Evolutionary conservation across 208 protist species (phyloP), one percentile per base, ranked within the genome.

Genomic region (Acanthamoeba culbertsoni): DNA sequence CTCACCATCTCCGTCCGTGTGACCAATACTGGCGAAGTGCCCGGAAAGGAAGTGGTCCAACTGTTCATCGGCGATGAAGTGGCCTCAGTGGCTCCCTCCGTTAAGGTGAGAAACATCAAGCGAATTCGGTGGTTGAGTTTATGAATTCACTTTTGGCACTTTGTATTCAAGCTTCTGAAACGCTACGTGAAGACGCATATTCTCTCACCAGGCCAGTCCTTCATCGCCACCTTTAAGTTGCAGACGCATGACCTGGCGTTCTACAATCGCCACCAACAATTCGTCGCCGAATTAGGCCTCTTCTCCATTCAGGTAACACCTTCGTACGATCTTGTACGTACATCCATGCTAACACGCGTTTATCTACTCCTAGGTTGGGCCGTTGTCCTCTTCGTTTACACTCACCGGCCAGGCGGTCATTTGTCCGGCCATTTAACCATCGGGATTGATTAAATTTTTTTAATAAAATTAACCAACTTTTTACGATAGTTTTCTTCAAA

Each of bases 61-160:
- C 35, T 84, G 23, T 95, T 63, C 68, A 43, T 95, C 0, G 63
- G 37, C 59, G 94, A 95, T 45, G 35, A 94, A 5, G 91, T 73
- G 33, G 94, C 94, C 42, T 40, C 68, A n/a, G 77, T 94, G 6
- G 90, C 91, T 4, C 94, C 94, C n/a, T 93, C 93, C 48, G 94
- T 95, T 46, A 95, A 95, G 79, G 92, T 95, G 6, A 28, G 6
- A 4, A 42, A 28, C 18, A 65, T 8, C 5, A 5, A 59, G 18
- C 53, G 6, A 59, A 23, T 33, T 5, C 3, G 18, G 7, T 65
- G 6, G 55, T 1, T 23, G 7, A 23, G 7, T 31, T 65, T 62
- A n/a, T 23, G 14, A 2, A 65, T 8, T 28, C 7, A 65, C 18
- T 12, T 35, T 18, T 55, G 48, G 12, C 18, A 40, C 8, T 40